These are phyloP conservation scores for Nicotiana benthamiana DNA, from an alignment of 257 asterid genomes.

Conservation along the genomic window DNA sequence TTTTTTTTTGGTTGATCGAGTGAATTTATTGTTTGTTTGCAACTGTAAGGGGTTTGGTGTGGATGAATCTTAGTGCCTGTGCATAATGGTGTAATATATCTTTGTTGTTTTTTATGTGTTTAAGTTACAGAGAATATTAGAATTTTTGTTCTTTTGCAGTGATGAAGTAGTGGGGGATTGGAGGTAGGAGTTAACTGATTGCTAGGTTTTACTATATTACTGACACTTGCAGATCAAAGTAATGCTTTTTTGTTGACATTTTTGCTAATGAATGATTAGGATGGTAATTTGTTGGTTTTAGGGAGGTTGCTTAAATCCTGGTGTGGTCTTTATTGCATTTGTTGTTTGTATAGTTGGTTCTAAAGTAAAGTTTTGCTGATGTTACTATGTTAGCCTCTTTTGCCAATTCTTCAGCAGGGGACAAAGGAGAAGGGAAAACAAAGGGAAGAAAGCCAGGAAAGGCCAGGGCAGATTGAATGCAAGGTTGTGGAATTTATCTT, in stretches of 20 bases:
- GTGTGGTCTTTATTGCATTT: neutral
- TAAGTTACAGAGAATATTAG: neutral
- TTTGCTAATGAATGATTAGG: neutral
- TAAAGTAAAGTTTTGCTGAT: neutral
- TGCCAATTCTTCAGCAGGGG: constrained; percentile 18
- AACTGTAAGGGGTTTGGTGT: neutral
- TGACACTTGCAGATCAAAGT: neutral
- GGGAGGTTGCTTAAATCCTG: neutral
- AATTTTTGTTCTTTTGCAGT: neutral
- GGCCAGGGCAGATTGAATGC: constrained; percentile 32
- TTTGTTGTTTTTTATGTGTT: neutral
- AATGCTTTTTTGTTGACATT: neutral
- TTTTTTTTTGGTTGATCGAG: neutral
- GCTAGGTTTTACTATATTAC: neutral
- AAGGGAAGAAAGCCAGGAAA: constrained; percentile 24
- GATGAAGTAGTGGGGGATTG: neutral
- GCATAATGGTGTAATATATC: neutral
- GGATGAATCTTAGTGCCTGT: neutral
- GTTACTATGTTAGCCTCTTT: neutral
- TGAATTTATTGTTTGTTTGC: neutral
- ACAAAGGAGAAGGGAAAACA: constrained; percentile 20
- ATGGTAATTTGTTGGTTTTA: neutral
- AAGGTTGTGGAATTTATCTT: constrained; percentile 23
- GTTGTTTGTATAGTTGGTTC: neutral
- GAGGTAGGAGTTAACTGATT: neutral